These are phyloP conservation scores for Neofusicoccum laricinum DNA, from an alignment of 2,329 filamentous ascomycete genomes.

Conservation along the genomic window DNA sequence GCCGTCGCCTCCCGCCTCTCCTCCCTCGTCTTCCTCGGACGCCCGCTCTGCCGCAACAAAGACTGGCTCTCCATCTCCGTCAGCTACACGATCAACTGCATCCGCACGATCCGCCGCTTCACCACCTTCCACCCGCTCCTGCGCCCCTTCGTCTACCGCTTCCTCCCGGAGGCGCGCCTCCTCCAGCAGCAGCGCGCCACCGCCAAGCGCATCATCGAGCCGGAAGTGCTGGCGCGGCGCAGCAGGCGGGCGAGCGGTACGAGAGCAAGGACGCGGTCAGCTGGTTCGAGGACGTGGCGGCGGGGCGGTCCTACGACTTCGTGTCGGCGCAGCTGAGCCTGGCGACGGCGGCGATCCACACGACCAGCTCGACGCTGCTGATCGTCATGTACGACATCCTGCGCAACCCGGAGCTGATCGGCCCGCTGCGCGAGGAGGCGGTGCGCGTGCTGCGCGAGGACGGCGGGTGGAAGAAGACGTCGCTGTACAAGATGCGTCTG, in stretches of 20 bases:
- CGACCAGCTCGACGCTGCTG: background rate
- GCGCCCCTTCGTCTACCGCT: background rate
- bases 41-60: background rate
- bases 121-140: background rate
- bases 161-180: slow-evolving; percentile 20
- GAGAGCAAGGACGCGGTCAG: background rate
- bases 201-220: slow-evolving; percentile 28
- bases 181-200: slow-evolving; percentile 16
- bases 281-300: slow-evolving; percentile 21
- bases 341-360: slow-evolving; percentile 21
- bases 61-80: background rate
- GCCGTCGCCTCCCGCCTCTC: too few species aligned
- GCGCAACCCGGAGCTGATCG: background rate
- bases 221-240: slow-evolving; percentile 30
- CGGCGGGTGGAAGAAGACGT: slow-evolving; percentile 30
- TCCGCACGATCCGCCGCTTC: background rate
- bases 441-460: background rate
- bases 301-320: slow-evolving; percentile 18
- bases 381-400: background rate
- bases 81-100: background rate
- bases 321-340: slow-evolving; percentile 17
- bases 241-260: background rate
- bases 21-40: background rate
- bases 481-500: slow-evolving; percentile 39
- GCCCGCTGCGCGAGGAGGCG: background rate